Evolutionary conservation across 306 rosid species (phyloP).

Genomic region (Delonix regia): DNA sequence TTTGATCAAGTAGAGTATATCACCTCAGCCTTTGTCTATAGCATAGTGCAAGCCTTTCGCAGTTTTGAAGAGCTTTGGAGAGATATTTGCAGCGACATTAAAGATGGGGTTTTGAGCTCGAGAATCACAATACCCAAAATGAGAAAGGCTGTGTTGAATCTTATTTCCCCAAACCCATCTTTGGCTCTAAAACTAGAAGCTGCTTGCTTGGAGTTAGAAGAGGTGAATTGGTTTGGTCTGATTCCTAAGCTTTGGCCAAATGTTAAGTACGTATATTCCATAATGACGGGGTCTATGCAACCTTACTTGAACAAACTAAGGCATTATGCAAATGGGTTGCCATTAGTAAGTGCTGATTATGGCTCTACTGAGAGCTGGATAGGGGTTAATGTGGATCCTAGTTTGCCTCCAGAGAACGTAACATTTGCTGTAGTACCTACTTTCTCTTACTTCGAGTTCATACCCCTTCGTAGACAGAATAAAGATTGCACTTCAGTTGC

Average conservation of each 20-base stretch:
- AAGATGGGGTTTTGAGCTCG: slow-evolving; percentile 50
- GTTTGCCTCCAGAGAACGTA: slow-evolving; percentile 72
- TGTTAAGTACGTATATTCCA: slow-evolving; percentile 81
- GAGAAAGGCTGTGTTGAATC: slow-evolving; percentile 55
- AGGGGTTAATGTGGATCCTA: slow-evolving; percentile 85
- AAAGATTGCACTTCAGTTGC: slow-evolving; percentile 33
- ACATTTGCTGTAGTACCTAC: slow-evolving; percentile 86
- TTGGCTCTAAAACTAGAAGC: slow-evolving; percentile 58
- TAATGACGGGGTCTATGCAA: slow-evolving; percentile 94
- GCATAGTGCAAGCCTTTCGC: slow-evolving; percentile 71
- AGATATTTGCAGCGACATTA: slow-evolving; percentile 66
- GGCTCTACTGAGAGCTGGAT: slow-evolving; percentile 99
- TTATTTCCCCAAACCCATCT: slow-evolving; percentile 55
- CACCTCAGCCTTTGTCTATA: slow-evolving; percentile 80
- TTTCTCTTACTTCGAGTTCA: slow-evolving; percentile 90
- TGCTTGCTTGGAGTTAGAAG: slow-evolving; percentile 54
- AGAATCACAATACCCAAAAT: slow-evolving; percentile 51
- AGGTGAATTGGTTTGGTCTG: slow-evolving; percentile 64
- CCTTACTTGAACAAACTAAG: slow-evolving; percentile 79
- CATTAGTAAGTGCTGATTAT: slow-evolving; percentile 88
- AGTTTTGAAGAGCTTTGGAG: slow-evolving; percentile 72
- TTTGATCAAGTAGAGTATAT: slow-evolving; percentile 74
- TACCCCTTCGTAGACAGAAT: slow-evolving; percentile 64
- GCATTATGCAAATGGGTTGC: slow-evolving; percentile 72
- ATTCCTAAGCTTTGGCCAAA: slow-evolving; percentile 86